These are phyloP conservation scores for Cadophora malorum DNA, from an alignment of 2,329 filamentous ascomycete species.

Conservation along the genomic window DNA sequence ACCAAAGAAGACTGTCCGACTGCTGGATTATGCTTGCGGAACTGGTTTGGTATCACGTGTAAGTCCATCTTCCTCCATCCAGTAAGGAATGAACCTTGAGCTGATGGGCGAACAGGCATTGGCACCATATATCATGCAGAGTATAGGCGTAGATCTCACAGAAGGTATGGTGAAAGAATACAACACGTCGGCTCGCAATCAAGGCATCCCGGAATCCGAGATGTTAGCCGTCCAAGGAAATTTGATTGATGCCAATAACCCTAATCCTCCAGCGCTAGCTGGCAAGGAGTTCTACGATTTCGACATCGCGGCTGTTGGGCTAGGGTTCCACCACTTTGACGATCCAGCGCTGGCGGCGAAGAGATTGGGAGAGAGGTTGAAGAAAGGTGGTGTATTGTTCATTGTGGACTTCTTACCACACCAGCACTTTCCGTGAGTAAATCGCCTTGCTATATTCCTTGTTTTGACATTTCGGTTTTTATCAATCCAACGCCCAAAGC, in stretches of 20 bases:
- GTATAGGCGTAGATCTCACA: slow-evolving; percentile 73
- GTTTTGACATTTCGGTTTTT: too few species aligned
- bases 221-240: slow-evolving; percentile 65
- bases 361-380: slow-evolving; percentile 65
- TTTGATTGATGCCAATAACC: slow-evolving; percentile 54
- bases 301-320: slow-evolving; percentile 68
- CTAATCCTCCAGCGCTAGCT: slow-evolving; percentile 61
- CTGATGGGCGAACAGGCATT: slow-evolving; percentile 54
- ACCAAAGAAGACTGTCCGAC: slow-evolving; percentile 49
- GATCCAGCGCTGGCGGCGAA: slow-evolving; percentile 65
- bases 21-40: slow-evolving; percentile 81
- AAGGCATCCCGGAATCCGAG: slow-evolving; percentile 58
- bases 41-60: slow-evolving; percentile 71
- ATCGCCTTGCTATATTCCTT: background rate
- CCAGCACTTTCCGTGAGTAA: slow-evolving; percentile 27
- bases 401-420: slow-evolving; percentile 73
- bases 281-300: slow-evolving; percentile 67
- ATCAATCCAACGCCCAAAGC: too few species aligned
- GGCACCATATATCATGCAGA: slow-evolving; percentile 65
- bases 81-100: background rate
- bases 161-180: slow-evolving; percentile 73
- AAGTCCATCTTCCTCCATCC: background rate
- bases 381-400: slow-evolving; percentile 69
- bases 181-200: slow-evolving; percentile 64
- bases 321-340: slow-evolving; percentile 72